A percentile compares a stretch with the other conserved stretches of the same genome.
Conservation (phyloP, 202 grass and related monocot species). For the Setaria italica region DNA sequence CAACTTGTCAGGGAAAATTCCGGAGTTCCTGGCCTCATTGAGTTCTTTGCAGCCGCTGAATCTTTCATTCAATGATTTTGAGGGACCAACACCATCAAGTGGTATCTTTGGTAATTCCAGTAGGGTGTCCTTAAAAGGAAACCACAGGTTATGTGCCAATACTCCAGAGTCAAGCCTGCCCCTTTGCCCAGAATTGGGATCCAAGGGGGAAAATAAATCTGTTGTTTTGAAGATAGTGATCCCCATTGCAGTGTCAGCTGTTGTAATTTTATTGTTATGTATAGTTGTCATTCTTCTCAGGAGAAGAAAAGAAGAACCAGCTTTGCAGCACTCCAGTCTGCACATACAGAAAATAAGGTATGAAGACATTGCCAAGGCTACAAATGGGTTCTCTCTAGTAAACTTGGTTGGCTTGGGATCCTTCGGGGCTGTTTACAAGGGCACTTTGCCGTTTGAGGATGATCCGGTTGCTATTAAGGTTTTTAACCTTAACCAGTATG, state of each 20-base stretch:
- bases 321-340: neutral
- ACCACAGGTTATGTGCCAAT: constrained; percentile 37
- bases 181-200: neutral
- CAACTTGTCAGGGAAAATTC: constrained; percentile 45
- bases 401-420: constrained; percentile 47
- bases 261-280: neutral
- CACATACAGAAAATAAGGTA: constrained; percentile 15
- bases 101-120: constrained; percentile 44
- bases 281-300: neutral
- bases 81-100: constrained; percentile 17
- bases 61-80: constrained; percentile 57
- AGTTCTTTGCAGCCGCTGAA: constrained; percentile 41
- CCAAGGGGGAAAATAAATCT: neutral
- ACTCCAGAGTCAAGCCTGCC: constrained; percentile 36
- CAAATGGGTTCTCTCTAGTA: constrained; percentile 17
- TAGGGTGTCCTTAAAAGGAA: constrained; percentile 9
- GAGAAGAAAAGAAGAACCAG: neutral
- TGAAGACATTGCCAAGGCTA: constrained; percentile 8
- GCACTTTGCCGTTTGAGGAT: neutral
- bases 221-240: neutral
- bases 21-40: constrained; percentile 33
- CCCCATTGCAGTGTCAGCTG: neutral
- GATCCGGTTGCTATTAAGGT: constrained; percentile 53
- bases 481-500: constrained; percentile 41
- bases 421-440: constrained; percentile 50